phyloP scores from a whole-genome alignment of 495 filamentous ascomycete genomes.

The Massariosphaeria phaeospora region DNA sequence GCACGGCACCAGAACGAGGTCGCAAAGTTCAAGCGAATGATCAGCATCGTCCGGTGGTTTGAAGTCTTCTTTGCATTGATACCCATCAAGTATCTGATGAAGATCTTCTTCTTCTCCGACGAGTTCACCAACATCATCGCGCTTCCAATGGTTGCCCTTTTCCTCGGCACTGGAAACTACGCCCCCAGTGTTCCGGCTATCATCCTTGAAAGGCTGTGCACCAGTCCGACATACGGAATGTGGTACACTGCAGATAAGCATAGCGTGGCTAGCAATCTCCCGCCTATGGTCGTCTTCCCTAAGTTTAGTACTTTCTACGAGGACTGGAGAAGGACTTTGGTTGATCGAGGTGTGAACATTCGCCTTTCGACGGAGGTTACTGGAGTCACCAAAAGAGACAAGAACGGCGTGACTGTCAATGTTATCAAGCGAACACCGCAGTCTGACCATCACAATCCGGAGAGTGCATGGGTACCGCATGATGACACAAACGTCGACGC shows the following conservation, averaged over 20 bases:
- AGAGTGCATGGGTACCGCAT: slow-evolving; percentile 37
- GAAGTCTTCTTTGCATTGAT: slow-evolving; percentile 68
- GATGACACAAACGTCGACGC: slow-evolving; percentile 43
- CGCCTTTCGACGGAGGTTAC: slow-evolving; percentile 60
- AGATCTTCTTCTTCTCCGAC: slow-evolving; percentile 64
- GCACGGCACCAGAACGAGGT: slow-evolving; percentile 60
- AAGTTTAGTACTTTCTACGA: slow-evolving; percentile 67
- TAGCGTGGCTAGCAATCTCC: slow-evolving; percentile 57
- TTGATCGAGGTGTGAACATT: slow-evolving; percentile 58
- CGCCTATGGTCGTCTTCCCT: slow-evolving; percentile 78
- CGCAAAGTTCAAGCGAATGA: slow-evolving; percentile 57
- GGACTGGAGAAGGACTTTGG: slow-evolving; percentile 60
- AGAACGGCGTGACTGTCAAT: slow-evolving; percentile 53
- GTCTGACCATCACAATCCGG: slow-evolving; percentile 39
- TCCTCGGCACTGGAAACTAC: slow-evolving; percentile 65
- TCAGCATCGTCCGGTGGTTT: slow-evolving; percentile 64
- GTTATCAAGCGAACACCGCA: slow-evolving; percentile 39
- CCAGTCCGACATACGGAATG: slow-evolving; percentile 68
- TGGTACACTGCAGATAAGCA: slow-evolving; percentile 69
- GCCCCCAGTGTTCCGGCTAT: slow-evolving; percentile 70
- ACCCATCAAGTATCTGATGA: slow-evolving; percentile 65
- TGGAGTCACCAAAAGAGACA: slow-evolving; percentile 52
- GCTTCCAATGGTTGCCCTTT: slow-evolving; percentile 70
- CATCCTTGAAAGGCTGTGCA: slow-evolving; percentile 72
- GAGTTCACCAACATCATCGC: slow-evolving; percentile 72